These are phyloP conservation scores for Peniophora sp. DNA, from an alignment of 1,284 basidiomycete genomes.

Conservation along the genomic window DNA sequence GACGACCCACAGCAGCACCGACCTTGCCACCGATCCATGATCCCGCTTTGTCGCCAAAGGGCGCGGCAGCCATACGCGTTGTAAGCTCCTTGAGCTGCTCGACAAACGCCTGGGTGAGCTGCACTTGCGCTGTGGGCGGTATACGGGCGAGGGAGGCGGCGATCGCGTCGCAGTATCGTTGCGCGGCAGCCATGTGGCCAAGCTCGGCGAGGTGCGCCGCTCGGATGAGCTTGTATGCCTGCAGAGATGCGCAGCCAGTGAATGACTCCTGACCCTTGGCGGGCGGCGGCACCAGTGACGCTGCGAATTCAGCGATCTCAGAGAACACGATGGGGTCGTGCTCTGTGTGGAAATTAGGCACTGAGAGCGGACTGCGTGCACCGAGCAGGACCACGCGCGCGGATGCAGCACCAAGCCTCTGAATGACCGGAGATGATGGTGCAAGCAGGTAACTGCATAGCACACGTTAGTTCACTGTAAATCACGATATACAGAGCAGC, in stretches of 20 bases:
- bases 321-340: slow-evolving; percentile 80
- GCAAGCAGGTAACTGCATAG: slow-evolving; percentile 79
- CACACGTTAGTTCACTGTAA: slow-evolving; percentile 7
- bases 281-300: slow-evolving; percentile 60
- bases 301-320: slow-evolving; percentile 89
- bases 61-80: slow-evolving; percentile 76
- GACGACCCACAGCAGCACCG: slow-evolving; percentile 40
- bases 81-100: slow-evolving; percentile 78
- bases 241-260: slow-evolving; percentile 76
- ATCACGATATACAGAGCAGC: slow-evolving; percentile 9
- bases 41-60: slow-evolving; percentile 61
- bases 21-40: slow-evolving; percentile 82
- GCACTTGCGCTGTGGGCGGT: slow-evolving; percentile 40
- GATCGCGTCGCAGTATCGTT: slow-evolving; percentile 90
- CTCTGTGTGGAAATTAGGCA: slow-evolving; percentile 56
- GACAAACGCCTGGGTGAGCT: slow-evolving; percentile 58
- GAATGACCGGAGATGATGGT: slow-evolving; percentile 72
- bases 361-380: slow-evolving; percentile 45
- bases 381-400: slow-evolving; percentile 64
- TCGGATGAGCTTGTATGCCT: slow-evolving; percentile 82
- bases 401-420: slow-evolving; percentile 55
- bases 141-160: slow-evolving; percentile 52
- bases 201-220: slow-evolving; percentile 76
- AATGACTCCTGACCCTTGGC: slow-evolving; percentile 86
- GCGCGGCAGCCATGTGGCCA: slow-evolving; percentile 68